A percentile compares a stretch with the other conserved stretches of the same genome.
Evolutionary conservation across 495 filamentous ascomycete genomes (phyloP).

Genomic region (Zalerion maritima): DNA sequence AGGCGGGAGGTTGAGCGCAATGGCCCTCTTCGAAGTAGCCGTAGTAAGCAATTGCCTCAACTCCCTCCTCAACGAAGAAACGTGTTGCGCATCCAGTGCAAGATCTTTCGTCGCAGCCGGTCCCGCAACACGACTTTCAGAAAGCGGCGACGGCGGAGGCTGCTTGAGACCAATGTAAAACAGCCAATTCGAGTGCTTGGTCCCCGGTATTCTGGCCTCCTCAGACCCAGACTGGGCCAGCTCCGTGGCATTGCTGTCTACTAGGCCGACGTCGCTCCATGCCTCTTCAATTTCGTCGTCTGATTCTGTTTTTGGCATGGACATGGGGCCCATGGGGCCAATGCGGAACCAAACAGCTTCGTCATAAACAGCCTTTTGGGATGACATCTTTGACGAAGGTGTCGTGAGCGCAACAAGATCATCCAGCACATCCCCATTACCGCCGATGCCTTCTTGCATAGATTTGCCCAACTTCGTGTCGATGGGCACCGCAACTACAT

Average conservation of each 20-base stretch:
- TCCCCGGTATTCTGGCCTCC: slow-evolving; percentile 59
- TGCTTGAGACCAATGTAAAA: slow-evolving; percentile 69
- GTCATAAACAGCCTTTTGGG: too few species aligned
- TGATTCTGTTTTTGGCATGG: slow-evolving; percentile 40
- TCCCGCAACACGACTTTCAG: slow-evolving; percentile 31
- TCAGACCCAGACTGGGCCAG: slow-evolving; percentile 81
- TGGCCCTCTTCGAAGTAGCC: slow-evolving; percentile 73
- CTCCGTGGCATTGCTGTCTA: slow-evolving; percentile 70
- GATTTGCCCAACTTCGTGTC: slow-evolving; percentile 68
- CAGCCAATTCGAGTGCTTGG: slow-evolving; percentile 61
- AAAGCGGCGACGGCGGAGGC: slow-evolving; percentile 28
- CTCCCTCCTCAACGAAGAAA: slow-evolving; percentile 55
- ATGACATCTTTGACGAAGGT: slow-evolving; percentile 15
- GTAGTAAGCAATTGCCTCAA: slow-evolving; percentile 77
- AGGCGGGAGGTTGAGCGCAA: slow-evolving; percentile 74
- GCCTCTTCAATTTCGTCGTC: slow-evolving; percentile 39
- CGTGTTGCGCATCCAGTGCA: slow-evolving; percentile 27
- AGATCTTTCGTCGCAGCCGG: slow-evolving; percentile 12
- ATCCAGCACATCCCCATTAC: slow-evolving; percentile 50
- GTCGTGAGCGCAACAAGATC: slow-evolving; percentile 38
- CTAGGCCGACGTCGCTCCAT: slow-evolving; percentile 72
- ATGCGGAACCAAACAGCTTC: slow-evolving; percentile 82
- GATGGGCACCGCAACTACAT: slow-evolving; percentile 73
- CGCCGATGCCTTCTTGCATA: slow-evolving; percentile 45
- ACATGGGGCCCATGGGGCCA: slow-evolving; percentile 60